Evolutionary conservation across 2,329 filamentous ascomycete species (phyloP).

Genomic region (Kalaharituber pfeilii): DNA sequence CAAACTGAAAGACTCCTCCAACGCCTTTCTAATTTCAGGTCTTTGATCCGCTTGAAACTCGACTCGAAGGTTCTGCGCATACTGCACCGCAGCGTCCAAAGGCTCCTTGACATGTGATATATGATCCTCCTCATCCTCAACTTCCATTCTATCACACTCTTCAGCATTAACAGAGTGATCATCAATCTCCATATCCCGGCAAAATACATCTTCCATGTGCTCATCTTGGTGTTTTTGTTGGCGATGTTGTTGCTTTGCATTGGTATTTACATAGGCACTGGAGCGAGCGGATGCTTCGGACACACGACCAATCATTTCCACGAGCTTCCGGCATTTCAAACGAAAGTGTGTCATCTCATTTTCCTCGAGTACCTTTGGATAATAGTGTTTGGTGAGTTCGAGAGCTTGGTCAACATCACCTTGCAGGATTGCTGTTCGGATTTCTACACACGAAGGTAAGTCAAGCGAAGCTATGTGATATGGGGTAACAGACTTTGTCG

Average conservation of each 20-base stretch:
- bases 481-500: conserved; percentile 50
- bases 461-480: neutral
- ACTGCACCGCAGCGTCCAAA: conserved; percentile 53
- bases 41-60: conserved; percentile 60
- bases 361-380: conserved; percentile 59
- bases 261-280: neutral
- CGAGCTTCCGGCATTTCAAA: conserved; percentile 75
- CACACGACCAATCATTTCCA: conserved; percentile 60
- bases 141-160: conserved; percentile 18
- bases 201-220: conserved; percentile 27
- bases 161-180: conserved; percentile 23
- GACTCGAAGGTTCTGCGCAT: conserved; percentile 58
- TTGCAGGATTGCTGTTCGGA: conserved; percentile 70
- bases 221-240: conserved; percentile 28
- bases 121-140: conserved; percentile 17
- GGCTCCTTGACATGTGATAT: conserved; percentile 30
- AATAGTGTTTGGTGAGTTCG: conserved; percentile 61
- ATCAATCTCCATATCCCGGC: conserved; percentile 40
- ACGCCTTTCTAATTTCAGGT: conserved; percentile 50
- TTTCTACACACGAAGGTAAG: conserved; percentile 38
- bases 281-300: conserved; percentile 8
- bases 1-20: conserved; percentile 73
- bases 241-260: conserved; percentile 19
- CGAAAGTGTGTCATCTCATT: conserved; percentile 78
- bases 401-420: conserved; percentile 83